These are phyloP conservation scores for Beauveria pseudobassiana DNA, from an alignment of 2,329 filamentous ascomycete species.

Conservation along the genomic window DNA sequence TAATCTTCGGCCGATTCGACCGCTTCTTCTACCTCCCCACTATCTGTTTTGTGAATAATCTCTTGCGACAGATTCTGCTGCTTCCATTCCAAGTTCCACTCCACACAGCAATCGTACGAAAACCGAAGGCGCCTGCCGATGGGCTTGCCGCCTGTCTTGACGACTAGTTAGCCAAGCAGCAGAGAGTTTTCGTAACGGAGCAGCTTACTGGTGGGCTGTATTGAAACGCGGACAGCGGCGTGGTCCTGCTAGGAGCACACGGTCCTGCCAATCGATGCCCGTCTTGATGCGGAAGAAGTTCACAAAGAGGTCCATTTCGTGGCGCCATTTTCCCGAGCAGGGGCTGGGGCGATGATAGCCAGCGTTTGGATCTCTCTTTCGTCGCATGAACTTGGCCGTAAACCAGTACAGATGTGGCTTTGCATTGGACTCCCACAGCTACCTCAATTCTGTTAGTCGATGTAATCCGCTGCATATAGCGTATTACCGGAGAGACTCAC, in stretches of 20 bases:
- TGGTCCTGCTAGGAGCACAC: conserved; percentile 31
- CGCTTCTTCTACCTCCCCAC: background rate
- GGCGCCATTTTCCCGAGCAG: conserved; percentile 30
- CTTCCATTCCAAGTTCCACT: conserved; percentile 24
- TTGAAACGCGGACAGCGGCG: conserved; percentile 28
- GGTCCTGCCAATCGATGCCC: conserved; percentile 51
- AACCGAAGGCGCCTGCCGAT: conserved; percentile 28
- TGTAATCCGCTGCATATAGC: too few relatives aligned
- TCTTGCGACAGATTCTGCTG: conserved; percentile 6
- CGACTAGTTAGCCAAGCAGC: background rate
- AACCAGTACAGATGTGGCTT: conserved; percentile 54
- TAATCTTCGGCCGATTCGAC: background rate
- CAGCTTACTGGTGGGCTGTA: conserved; percentile 40
- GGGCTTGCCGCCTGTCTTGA: conserved; percentile 25
- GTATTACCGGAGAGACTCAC: conserved; percentile 34
- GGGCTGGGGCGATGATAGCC: conserved; percentile 31
- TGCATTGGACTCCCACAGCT: conserved; percentile 62
- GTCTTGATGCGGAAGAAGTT: conserved; percentile 52
- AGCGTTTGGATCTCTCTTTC: conserved; percentile 28
- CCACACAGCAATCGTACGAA: conserved; percentile 25
- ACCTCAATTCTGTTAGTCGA: background rate
- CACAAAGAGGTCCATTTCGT: conserved; percentile 44
- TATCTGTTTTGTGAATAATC: background rate
- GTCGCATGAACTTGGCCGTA: conserved; percentile 43
- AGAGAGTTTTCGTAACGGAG: background rate